Conservation (phyloP, 768 basidiomycete species). For the Austroboletus eburneus region DNA sequence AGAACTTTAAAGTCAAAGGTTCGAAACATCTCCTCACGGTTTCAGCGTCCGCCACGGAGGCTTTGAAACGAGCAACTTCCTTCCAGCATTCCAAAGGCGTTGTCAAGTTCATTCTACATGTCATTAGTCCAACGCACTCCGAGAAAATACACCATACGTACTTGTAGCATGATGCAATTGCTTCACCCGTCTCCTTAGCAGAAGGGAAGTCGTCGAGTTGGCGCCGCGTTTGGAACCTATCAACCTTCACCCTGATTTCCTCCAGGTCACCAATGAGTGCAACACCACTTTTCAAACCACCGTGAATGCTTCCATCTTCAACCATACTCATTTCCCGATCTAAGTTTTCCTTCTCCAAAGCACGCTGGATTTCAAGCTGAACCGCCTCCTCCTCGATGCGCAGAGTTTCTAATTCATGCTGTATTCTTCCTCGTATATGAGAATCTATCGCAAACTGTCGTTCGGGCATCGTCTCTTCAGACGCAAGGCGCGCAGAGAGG, state of each 20-base stretch:
- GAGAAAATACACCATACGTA: conserved; percentile 21
- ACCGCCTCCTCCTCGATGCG: conserved; percentile 68
- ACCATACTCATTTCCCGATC: conserved; percentile 64
- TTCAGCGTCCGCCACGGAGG: conserved; percentile 63
- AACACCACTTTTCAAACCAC: conserved; percentile 52
- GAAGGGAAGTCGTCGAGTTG: conserved; percentile 51
- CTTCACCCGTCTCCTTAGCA: conserved; percentile 53
- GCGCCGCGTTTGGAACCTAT: conserved; percentile 57
- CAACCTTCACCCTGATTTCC: conserved; percentile 68
- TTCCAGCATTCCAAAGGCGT: conserved; percentile 71
- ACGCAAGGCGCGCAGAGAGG: conserved; percentile 60
- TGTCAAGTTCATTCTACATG: conserved; percentile 36
- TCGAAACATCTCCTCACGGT: conserved; percentile 42
- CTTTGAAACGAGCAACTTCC: conserved; percentile 67
- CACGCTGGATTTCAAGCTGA: conserved; percentile 66
- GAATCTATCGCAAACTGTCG: conserved; percentile 73
- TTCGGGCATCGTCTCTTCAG: conserved; percentile 56
- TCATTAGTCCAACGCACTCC: conserved; percentile 2
- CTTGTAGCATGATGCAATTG: conserved; percentile 75
- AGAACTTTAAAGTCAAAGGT: conserved; percentile 5
- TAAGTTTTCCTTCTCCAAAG: conserved; percentile 84
- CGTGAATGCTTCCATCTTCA: conserved; percentile 38
- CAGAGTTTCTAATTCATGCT: conserved; percentile 60
- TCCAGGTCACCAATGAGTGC: conserved; percentile 71
- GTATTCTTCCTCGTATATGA: conserved; percentile 68